These are phyloP conservation scores for Funneliformis mosseae DNA, from an alignment of 192 early-diverging fungal genomes.

Conservation along the genomic window DNA sequence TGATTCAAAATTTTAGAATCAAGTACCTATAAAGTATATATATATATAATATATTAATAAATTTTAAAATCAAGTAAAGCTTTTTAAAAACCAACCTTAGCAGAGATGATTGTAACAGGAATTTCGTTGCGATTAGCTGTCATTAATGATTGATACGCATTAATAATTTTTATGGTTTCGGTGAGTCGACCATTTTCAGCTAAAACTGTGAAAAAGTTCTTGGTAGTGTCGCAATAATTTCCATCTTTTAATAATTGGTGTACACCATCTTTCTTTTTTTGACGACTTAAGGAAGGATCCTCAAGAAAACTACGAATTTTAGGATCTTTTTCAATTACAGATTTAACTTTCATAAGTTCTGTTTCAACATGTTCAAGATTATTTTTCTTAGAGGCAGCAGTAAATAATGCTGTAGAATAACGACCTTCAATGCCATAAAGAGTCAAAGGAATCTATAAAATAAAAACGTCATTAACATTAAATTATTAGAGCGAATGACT, in stretches of 20 bases:
- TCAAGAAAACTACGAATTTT: slow-evolving; percentile 74
- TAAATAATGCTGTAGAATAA: slow-evolving; percentile 96
- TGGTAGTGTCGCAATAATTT: slow-evolving; percentile 76
- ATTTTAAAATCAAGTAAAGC: neutral
- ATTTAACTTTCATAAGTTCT: slow-evolving; percentile 74
- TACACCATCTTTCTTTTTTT: slow-evolving; percentile 78
- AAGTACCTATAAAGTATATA: slow-evolving; percentile 64
- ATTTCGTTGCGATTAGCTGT: slow-evolving; percentile 87
- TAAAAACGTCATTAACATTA: neutral
- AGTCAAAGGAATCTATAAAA: slow-evolving; percentile 69
- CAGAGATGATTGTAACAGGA: slow-evolving; percentile 85
- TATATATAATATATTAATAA: slow-evolving; percentile 9
- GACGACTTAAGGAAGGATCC: slow-evolving; percentile 84
- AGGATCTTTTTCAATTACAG: slow-evolving; percentile 71
- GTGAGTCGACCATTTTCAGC: slow-evolving; percentile 94
- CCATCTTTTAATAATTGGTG: slow-evolving; percentile 65
- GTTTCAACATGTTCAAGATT: slow-evolving; percentile 78
- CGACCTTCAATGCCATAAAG: slow-evolving; percentile 95
- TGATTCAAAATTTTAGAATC: slow-evolving; percentile 69
- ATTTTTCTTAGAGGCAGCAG: slow-evolving; percentile 86
- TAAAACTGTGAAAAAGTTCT: slow-evolving; percentile 89
- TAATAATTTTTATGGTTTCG: slow-evolving; percentile 81
- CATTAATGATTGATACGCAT: slow-evolving; percentile 82
- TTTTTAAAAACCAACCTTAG: slow-evolving; percentile 60
- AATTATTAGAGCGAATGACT: neutral